These are phyloP conservation scores for Lupinus albus DNA, from an alignment of 306 rosid species.

Conservation along the genomic window DNA sequence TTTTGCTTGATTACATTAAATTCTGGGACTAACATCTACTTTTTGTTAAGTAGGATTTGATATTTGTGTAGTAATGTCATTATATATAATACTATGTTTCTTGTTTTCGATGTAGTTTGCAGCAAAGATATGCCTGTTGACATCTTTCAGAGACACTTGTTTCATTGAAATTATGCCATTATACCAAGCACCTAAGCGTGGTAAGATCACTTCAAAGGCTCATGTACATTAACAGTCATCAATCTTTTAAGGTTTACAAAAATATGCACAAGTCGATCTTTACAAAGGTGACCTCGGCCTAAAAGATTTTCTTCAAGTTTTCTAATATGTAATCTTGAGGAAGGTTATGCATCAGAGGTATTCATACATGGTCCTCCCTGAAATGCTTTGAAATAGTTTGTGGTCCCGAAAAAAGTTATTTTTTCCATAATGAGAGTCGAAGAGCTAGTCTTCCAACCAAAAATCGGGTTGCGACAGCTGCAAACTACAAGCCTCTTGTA, in stretches of 20 bases:
- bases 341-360: not conserved
- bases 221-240: not conserved
- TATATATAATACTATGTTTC: conserved; percentile 25
- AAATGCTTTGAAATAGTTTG: not conserved
- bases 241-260: not conserved
- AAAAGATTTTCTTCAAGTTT: not conserved
- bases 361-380: not conserved
- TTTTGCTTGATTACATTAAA: conserved; percentile 20
- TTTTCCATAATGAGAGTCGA: not conserved
- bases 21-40: not conserved
- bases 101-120: conserved; percentile 58
- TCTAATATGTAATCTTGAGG: not conserved
- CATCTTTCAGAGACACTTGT: conserved; percentile 84
- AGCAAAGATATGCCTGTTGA: conserved; percentile 78
- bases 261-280: not conserved
- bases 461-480: no score
- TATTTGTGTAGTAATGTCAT: conserved; percentile 1
- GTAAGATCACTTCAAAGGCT: conserved; percentile 43
- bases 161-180: conserved; percentile 70
- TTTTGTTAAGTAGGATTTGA: conserved; percentile 1
- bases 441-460: no score
- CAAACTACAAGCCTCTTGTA: not conserved
- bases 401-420: not conserved
- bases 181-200: conserved; percentile 54
- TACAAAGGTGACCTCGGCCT: not conserved